A percentile compares a stretch with the other conserved stretches of the same genome.
Evolutionary conservation across 2,329 filamentous ascomycete species (phyloP).

Genomic region (Colletotrichum sp.): DNA sequence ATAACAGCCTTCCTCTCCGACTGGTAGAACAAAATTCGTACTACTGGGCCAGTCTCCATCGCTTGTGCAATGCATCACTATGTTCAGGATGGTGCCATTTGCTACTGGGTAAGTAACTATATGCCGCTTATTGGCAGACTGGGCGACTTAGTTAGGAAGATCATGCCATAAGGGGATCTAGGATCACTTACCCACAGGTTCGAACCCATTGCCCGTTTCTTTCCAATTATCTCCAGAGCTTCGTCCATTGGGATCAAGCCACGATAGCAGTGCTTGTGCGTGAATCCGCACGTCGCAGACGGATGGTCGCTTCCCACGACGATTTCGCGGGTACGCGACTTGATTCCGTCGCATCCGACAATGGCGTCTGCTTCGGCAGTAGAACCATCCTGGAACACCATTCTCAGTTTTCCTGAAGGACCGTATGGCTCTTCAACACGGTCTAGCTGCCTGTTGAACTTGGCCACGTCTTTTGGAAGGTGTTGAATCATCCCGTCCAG

Average conservation of each 20-base stretch:
- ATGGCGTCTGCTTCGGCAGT: conserved; percentile 44
- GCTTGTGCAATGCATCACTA: conserved; percentile 48
- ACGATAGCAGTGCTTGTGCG: conserved; percentile 64
- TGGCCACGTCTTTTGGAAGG: conserved; percentile 31
- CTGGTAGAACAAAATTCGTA: conserved; percentile 24
- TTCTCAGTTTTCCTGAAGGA: conserved; percentile 16
- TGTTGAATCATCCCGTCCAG: conserved; percentile 41
- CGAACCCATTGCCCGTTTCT: conserved; percentile 33
- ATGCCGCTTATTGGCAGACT: conserved; percentile 55
- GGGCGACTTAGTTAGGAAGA: background rate
- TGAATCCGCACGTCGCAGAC: conserved; percentile 47
- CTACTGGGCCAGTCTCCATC: conserved; percentile 31
- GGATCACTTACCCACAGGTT: conserved; percentile 61
- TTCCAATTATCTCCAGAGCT: conserved; percentile 53
- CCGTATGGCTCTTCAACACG: conserved; percentile 29
- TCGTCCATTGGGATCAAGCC: conserved; percentile 51
- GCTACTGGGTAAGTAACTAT: conserved; percentile 65
- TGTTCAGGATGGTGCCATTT: conserved; percentile 59
- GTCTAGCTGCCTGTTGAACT: conserved; percentile 31
- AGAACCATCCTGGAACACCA: conserved; percentile 44
- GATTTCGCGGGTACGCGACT: conserved; percentile 48
- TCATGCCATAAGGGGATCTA: background rate
- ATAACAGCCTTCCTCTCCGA: background rate
- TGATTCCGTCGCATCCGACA: conserved; percentile 67
- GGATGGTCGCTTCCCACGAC: conserved; percentile 50